Evolutionary conservation across 2,329 filamentous ascomycete species (phyloP).

Genomic region (Trichoderma breve): DNA sequence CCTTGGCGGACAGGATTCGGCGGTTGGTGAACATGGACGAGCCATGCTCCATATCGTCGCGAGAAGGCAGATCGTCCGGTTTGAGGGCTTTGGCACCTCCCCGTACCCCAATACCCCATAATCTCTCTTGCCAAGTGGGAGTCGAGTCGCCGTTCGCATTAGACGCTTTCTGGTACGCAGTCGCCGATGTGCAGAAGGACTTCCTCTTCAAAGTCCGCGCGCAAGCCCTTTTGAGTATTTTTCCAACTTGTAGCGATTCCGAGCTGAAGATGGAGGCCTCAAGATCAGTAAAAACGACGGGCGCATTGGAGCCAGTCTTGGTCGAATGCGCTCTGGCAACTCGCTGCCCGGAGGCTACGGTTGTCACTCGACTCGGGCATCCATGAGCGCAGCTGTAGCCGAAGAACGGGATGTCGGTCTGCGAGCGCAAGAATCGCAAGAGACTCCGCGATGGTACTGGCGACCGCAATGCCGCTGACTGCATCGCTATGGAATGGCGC

Average conservation of each 20-base stretch:
- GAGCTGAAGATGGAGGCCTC: slow-evolving; percentile 34
- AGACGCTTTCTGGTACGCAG: slow-evolving; percentile 24
- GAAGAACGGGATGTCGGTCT: slow-evolving; percentile 61
- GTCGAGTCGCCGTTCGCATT: slow-evolving; percentile 24
- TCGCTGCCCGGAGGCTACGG: background rate
- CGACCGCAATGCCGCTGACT: slow-evolving; percentile 38
- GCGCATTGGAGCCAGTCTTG: background rate
- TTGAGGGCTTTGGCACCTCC: slow-evolving; percentile 45
- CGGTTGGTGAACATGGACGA: slow-evolving; percentile 63
- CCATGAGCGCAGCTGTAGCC: slow-evolving; percentile 35
- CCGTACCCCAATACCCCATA: slow-evolving; percentile 44
- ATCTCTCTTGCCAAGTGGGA: slow-evolving; percentile 47
- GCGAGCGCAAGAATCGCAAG: slow-evolving; percentile 69
- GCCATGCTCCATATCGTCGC: slow-evolving; percentile 57
- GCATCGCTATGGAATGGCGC: slow-evolving; percentile 39
- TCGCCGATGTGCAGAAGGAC: slow-evolving; percentile 32
- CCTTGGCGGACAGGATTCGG: slow-evolving; percentile 69
- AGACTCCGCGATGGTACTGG: slow-evolving; percentile 56
- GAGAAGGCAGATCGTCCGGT: slow-evolving; percentile 58
- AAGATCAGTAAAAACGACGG: slow-evolving; percentile 15
- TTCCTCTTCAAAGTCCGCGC: slow-evolving; percentile 18
- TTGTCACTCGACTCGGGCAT: background rate
- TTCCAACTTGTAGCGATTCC: slow-evolving; percentile 24
- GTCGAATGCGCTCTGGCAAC: slow-evolving; percentile 21
- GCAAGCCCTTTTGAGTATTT: slow-evolving; percentile 17